Base-by-base conservation (phyloP, 441 rosid genomes). In the Populus hybrid region DNA sequence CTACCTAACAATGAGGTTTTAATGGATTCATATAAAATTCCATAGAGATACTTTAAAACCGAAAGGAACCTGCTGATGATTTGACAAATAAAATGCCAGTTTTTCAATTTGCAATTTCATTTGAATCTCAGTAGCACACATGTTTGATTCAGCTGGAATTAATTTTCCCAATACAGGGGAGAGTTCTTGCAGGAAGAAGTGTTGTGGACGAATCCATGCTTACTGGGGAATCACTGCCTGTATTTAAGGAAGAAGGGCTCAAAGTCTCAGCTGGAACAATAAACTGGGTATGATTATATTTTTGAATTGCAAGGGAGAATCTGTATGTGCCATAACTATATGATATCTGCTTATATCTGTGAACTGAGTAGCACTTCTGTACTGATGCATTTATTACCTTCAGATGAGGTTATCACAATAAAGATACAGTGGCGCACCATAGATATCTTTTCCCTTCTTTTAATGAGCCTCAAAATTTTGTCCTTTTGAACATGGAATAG, bases 191-290 rank as follows among this genome's bases (percentile, higher is more conserved):
- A 3, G 99, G 99, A 87, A 90, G 93, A 90, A 93, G 99, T 82
- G 94, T 93, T 76, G 98, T 93, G 65, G 99, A 95, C 79, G 99
- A 95, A 85, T 93, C 98, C 87, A 95, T 95, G 98, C 92, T 95
- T 74, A 93, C 99, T 2, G 98, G 98, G 73, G 99, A 93, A 89
- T 93, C 98, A 77, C 89, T 92, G 81, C 99, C 97, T 38, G 95
- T 92, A 69, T 92, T 89, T 78, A 95, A 95, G 88, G 97, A 93
- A 78, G 80, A 83, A 79, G 95, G 93, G 40, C 86, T 86, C 68
- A 80, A 79, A 71, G 97, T 95, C 83, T 92, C 97, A 71, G 94
- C 98, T 59, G 98, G 99, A 95, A 93, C 99, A 65, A 86, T 93
- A 83, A 95, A 95, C 80, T 95, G 99, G 97, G 98, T 93, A 93